These are phyloP conservation scores for Aeminium ludgeri DNA, from an alignment of 495 filamentous ascomycete genomes.

Conservation along the genomic window DNA sequence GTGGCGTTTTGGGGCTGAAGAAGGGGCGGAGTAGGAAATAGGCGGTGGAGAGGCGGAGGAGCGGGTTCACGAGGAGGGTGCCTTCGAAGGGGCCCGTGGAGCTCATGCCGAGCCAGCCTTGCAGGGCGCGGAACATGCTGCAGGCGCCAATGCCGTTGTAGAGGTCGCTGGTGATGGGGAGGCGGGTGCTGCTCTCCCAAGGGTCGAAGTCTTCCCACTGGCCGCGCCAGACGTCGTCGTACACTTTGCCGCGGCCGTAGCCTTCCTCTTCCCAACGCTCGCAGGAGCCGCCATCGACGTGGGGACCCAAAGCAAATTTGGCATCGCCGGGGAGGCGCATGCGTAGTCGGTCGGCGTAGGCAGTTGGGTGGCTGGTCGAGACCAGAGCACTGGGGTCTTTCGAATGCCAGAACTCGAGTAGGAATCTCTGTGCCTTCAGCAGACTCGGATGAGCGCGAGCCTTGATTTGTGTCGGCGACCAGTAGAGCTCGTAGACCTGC, in stretches of 20 bases:
- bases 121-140: slow-evolving; percentile 73
- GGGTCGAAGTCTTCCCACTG: slow-evolving; percentile 71
- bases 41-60: slow-evolving; percentile 53
- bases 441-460: slow-evolving; percentile 59
- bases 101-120: slow-evolving; percentile 55
- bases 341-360: slow-evolving; percentile 69
- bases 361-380: slow-evolving; percentile 42
- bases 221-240: slow-evolving; percentile 54
- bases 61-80: slow-evolving; percentile 67
- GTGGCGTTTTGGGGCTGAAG: slow-evolving; percentile 37
- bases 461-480: slow-evolving; percentile 58
- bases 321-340: slow-evolving; percentile 61
- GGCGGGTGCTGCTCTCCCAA: slow-evolving; percentile 55
- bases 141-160: slow-evolving; percentile 73
- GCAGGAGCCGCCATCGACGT: slow-evolving; percentile 68
- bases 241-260: slow-evolving; percentile 54
- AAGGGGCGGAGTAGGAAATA: slow-evolving; percentile 79
- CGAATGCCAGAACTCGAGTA: slow-evolving; percentile 63
- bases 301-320: slow-evolving; percentile 69
- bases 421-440: slow-evolving; percentile 47
- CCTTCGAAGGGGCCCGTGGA: slow-evolving; percentile 52
- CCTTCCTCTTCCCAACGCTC: slow-evolving; percentile 76
- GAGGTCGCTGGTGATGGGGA: slow-evolving; percentile 52
- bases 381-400: slow-evolving; percentile 42
- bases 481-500: slow-evolving; percentile 79